phyloP scores from a whole-genome alignment of 164 flowering plant species.

The Stephania yunnanensis region DNA sequence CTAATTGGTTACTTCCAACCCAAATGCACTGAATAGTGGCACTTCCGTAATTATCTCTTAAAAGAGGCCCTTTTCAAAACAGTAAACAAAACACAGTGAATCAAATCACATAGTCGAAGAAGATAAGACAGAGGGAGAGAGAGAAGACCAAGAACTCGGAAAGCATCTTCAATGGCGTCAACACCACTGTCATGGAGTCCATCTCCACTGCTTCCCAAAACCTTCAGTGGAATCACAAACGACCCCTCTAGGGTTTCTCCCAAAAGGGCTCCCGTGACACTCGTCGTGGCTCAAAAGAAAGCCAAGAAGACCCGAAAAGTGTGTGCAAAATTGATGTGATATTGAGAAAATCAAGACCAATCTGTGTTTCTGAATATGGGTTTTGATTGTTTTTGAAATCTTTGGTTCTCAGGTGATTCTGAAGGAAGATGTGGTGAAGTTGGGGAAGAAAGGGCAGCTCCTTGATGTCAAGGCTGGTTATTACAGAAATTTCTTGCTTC shows the following conservation, averaged over 20 bases:
- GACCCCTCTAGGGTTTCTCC: conserved; percentile 23
- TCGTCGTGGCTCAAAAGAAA: conserved; percentile 67
- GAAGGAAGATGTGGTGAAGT: conserved; percentile 63
- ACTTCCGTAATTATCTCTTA: conserved; percentile 4
- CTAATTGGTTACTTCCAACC: too few relatives aligned
- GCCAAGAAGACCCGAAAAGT: conserved; percentile 64
- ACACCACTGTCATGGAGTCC: conserved; percentile 57
- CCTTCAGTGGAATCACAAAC: conserved; percentile 18
- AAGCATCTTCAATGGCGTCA: conserved; percentile 20
- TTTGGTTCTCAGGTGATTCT: conserved; percentile 47
- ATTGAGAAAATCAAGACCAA: not conserved
- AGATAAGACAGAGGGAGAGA: conserved; percentile 15
- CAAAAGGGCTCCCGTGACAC: conserved; percentile 17
- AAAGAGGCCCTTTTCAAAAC: not conserved
- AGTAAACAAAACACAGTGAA: not conserved
- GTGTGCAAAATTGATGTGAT: not conserved
- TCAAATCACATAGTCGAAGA: not conserved
- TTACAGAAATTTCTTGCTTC: conserved; percentile 67
- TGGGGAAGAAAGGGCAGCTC: conserved; percentile 78
- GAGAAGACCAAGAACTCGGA: not conserved
- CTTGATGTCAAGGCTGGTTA: conserved; percentile 77
- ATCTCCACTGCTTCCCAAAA: conserved; percentile 29
- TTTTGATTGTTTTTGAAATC: conserved; percentile 4
- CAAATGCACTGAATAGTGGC: not conserved
- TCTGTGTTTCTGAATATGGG: not conserved